A percentile compares a stretch with the other conserved stretches of the same genome.
Evolutionary conservation across 345 rosid genomes (phyloP).

Genomic region (Gynandropsis gynandra): DNA sequence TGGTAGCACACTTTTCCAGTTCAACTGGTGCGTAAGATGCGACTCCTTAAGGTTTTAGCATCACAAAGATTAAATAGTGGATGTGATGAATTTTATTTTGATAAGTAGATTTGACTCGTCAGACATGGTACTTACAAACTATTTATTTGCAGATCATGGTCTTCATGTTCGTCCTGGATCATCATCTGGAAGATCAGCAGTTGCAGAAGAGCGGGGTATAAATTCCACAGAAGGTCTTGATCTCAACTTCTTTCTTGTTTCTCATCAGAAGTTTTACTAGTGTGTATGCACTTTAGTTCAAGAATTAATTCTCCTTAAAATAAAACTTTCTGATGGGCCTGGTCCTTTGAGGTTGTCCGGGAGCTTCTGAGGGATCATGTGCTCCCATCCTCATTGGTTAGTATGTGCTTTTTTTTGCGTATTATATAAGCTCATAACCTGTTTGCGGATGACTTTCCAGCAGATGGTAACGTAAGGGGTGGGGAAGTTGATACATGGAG

Average conservation of each 20-base stretch:
- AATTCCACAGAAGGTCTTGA: conserved; percentile 44
- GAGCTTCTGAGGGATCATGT: neutral
- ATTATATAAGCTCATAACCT: conserved; percentile 4
- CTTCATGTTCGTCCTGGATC: conserved; percentile 46
- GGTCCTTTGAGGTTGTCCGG: conserved; percentile 13
- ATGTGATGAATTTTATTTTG: conserved; percentile 1
- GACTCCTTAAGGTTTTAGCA: conserved; percentile 15
- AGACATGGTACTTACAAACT: conserved; percentile 19
- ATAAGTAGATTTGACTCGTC: conserved; percentile 5
- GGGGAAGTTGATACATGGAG: conserved; percentile 54
- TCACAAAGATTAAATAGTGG: conserved; percentile 7
- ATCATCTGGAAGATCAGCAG: conserved; percentile 39
- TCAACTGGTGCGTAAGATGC: conserved; percentile 16
- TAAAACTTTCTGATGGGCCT: conserved; percentile 14
- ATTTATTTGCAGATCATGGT: conserved; percentile 42
- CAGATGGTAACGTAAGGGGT: conserved; percentile 32
- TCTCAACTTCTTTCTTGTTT: conserved; percentile 11
- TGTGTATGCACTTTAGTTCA: conserved; percentile 12
- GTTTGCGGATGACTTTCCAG: conserved; percentile 37
- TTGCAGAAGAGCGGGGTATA: conserved; percentile 35
- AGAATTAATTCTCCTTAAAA: conserved; percentile 9
- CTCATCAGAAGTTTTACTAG: neutral
- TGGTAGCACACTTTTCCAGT: conserved; percentile 1
- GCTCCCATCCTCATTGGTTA: too few relatives aligned
- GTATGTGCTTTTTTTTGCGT: conserved; percentile 2